Conservation (phyloP, 1,284 basidiomycete genomes). For the Leccinum solheimii region DNA sequence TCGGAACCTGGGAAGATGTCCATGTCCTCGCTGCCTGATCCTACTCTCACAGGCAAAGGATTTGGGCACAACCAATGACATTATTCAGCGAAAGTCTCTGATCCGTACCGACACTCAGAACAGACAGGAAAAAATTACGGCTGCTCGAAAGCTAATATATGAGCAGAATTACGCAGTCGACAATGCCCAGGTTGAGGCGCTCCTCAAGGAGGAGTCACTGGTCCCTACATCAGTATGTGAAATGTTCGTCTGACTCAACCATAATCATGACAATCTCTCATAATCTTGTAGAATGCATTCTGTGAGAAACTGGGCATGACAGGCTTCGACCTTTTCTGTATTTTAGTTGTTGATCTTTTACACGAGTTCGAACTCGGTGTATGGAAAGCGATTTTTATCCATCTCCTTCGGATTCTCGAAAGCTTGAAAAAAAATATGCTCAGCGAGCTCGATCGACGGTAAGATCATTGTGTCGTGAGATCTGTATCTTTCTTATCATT, state of each 20-base stretch:
- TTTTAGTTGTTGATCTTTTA: neutral
- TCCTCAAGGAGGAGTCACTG: neutral
- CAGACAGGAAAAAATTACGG: neutral
- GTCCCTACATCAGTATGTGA: neutral
- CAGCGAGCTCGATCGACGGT: neutral
- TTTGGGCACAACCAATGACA: neutral
- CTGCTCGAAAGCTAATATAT: neutral
- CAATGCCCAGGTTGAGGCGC: neutral
- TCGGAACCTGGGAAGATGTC: neutral
- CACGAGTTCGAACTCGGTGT: neutral
- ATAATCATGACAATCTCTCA: neutral
- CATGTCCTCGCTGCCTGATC: neutral
- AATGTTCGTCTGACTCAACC: neutral
- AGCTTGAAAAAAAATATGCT: neutral
- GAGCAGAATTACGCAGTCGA: neutral
- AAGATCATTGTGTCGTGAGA: neutral
- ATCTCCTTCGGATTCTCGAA: neutral
- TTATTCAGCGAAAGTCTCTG: neutral
- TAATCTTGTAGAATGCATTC: neutral
- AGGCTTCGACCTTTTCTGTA: neutral
- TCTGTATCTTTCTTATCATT: neutral
- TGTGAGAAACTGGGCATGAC: neutral
- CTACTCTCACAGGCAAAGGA: neutral
- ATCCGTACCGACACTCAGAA: neutral
- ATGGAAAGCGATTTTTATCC: neutral